Evolutionary conservation across 495 filamentous ascomycete genomes (phyloP), one percentile per base, ranked within the genome.

Genomic region (Rostrohypoxylon terebratum): DNA sequence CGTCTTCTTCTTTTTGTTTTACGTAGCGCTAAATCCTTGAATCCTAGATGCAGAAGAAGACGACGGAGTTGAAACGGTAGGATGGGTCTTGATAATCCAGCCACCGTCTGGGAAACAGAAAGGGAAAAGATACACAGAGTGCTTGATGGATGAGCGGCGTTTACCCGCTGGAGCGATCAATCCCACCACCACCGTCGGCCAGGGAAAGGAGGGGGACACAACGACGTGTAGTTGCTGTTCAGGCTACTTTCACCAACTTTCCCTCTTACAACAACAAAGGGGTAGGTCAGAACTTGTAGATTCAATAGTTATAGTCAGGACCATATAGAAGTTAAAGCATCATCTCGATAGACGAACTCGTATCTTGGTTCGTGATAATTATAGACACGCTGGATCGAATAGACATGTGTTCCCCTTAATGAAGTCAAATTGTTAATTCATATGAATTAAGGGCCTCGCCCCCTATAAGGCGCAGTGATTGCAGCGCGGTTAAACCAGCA

Each of bases 11-110:
- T 62, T 69, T 69, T 69, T 62, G 55, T 63, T 62, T 65, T 69
- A 69, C 65, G 64, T 73, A 69, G 71, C 36, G 69, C 53, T 69
- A 42, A 42, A n/a, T 42, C 38, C 38, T 28, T 28, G 69, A 60
- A 34, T 38, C 44, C 23, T 48, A 58, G 45, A 42, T 51, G 51
- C 63, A 45, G 59, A 44, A 38, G 59, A 5, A 62, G 42, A 73
- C 69, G 66, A 77, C 75, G 75, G 75, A 68, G 25, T 73, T 36
- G 25, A 77, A 70, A 77, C 75, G 75, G 72, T 77, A 75, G 60
- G 71, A 77, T 38, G 66, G 59, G 59, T 63, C 53, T 57, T 28
- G 47, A 55, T 42, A 25, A 59, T 69, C 71, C 63, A 55, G 60
- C 44, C 40, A 77, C 75, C 72, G 72, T 77, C 48, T n/a, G 36